phyloP scores from a whole-genome alignment of 495 filamentous ascomycete genomes.

The Amphirosellinia nigrospora region DNA sequence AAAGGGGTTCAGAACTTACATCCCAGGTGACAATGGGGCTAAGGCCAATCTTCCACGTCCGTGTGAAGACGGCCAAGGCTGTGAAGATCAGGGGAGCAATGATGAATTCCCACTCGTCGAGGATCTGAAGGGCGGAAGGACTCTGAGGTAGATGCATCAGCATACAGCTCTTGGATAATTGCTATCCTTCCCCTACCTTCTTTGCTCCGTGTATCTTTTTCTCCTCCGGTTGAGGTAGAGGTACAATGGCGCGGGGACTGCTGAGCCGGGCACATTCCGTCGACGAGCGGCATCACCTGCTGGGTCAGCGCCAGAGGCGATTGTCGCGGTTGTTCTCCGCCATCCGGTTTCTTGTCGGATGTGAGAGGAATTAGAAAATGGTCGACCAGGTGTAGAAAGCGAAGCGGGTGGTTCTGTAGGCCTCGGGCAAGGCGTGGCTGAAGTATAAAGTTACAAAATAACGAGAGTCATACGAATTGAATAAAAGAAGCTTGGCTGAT shows the following conservation, averaged over 20 bases:
- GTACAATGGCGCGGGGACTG: slow-evolving; percentile 44
- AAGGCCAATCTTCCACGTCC: slow-evolving; percentile 92
- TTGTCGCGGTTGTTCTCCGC: slow-evolving; percentile 55
- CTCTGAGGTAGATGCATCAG: slow-evolving; percentile 37
- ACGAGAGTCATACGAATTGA: slow-evolving; percentile 32
- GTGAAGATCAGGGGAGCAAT: slow-evolving; percentile 91
- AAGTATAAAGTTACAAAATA: slow-evolving; percentile 28
- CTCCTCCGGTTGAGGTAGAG: slow-evolving; percentile 57
- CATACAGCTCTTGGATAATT: not conserved
- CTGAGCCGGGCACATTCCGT: slow-evolving; percentile 69
- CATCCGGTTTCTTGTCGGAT: slow-evolving; percentile 43
- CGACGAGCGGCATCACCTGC: slow-evolving; percentile 71
- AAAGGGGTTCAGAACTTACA: slow-evolving; percentile 60
- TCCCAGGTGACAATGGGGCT: slow-evolving; percentile 99
- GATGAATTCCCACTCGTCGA: slow-evolving; percentile 84
- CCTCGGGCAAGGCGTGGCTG: slow-evolving; percentile 19
- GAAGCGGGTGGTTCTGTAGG: not conserved
- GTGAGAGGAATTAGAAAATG: slow-evolving; percentile 10
- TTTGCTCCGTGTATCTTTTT: slow-evolving; percentile 67
- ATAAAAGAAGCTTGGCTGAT: not conserved
- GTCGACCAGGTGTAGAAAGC: not conserved
- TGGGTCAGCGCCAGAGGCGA: slow-evolving; percentile 69
- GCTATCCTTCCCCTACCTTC: slow-evolving; percentile 55
- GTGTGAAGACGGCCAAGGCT: slow-evolving; percentile 86
- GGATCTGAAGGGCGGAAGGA: slow-evolving; percentile 63